A percentile compares a stretch with the other conserved stretches of the same genome.
phyloP scores from a whole-genome alignment of 306 rosid genomes.

The peach (Prunus persica) region DNA sequence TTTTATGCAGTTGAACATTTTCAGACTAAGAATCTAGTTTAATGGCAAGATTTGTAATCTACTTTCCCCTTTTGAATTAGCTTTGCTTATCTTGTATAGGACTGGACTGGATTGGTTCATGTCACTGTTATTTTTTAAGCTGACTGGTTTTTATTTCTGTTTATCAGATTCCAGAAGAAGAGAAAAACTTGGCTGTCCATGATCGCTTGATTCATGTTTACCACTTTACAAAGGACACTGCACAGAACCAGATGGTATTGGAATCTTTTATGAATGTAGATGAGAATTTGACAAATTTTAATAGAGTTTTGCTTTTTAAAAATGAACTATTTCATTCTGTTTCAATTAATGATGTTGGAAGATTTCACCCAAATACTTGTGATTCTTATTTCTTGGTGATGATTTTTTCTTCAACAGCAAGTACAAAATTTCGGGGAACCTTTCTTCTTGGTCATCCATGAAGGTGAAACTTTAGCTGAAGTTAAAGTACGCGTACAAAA shows the following conservation, averaged over 20 bases:
- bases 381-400: constrained; percentile 8
- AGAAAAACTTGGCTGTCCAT: constrained; percentile 64
- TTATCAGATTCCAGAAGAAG: constrained; percentile 80
- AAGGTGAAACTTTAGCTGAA: constrained; percentile 78
- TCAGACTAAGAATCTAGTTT: background rate
- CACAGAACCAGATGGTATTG: constrained; percentile 68
- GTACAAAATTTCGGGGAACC: constrained; percentile 95
- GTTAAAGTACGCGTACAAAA: constrained; percentile 79
- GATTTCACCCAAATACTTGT: background rate
- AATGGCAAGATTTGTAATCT: background rate
- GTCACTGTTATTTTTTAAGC: constrained; percentile 1
- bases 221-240: constrained; percentile 74
- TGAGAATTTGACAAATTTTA: background rate
- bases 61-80: background rate
- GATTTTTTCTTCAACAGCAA: constrained; percentile 45
- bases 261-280: background rate
- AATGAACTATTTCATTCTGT: background rate
- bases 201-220: constrained; percentile 89
- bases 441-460: constrained; percentile 76
- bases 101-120: background rate
- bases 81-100: background rate
- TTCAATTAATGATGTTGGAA: background rate
- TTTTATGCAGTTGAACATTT: background rate
- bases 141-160: background rate
- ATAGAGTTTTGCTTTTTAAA: background rate